phyloP scores from a whole-genome alignment of 164 flowering plant genomes.

The Piper betle region DNA sequence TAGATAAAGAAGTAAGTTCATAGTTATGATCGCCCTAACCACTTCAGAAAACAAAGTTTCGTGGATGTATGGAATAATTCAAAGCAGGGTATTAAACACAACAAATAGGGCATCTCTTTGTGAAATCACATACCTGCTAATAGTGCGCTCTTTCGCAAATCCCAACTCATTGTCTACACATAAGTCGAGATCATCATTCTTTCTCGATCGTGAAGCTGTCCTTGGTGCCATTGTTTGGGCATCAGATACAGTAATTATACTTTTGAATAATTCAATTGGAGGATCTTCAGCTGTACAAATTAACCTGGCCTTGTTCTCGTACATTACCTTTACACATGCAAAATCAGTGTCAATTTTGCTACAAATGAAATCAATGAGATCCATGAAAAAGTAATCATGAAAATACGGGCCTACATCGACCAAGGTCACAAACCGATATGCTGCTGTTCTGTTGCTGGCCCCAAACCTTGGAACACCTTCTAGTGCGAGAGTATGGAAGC shows the following conservation, averaged over 20 bases:
- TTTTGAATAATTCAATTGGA: slow-evolving; percentile 56
- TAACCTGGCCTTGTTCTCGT: slow-evolving; percentile 72
- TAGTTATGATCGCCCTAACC: too few relatives aligned
- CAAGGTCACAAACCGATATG: slow-evolving; percentile 91
- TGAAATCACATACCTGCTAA: slow-evolving; percentile 58
- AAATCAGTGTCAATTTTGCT: too few relatives aligned
- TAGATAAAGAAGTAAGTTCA: too few relatives aligned
- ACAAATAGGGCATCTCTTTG: background rate
- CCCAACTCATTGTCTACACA: slow-evolving; percentile 97
- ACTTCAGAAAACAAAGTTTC: too few relatives aligned
- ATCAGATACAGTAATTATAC: slow-evolving; percentile 66
- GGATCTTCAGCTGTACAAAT: slow-evolving; percentile 87
- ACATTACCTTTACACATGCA: slow-evolving; percentile 55
- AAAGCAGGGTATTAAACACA: too few relatives aligned
- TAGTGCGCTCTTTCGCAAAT: slow-evolving; percentile 93
- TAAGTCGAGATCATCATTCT: slow-evolving; percentile 57
- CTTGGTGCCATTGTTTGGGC: slow-evolving; percentile 74
- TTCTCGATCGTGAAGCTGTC: slow-evolving; percentile 82
- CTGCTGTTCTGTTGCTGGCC: slow-evolving; percentile 73
- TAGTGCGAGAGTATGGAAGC: slow-evolving; percentile 78
- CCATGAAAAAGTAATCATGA: background rate
- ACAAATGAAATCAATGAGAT: too few relatives aligned
- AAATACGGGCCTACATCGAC: slow-evolving; percentile 57
- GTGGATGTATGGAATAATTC: too few relatives aligned
- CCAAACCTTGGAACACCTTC: slow-evolving; percentile 88